These are phyloP conservation scores for Fusarium proliferatum DNA, from an alignment of 2,329 filamentous ascomycete genomes.

Conservation along the genomic window DNA sequence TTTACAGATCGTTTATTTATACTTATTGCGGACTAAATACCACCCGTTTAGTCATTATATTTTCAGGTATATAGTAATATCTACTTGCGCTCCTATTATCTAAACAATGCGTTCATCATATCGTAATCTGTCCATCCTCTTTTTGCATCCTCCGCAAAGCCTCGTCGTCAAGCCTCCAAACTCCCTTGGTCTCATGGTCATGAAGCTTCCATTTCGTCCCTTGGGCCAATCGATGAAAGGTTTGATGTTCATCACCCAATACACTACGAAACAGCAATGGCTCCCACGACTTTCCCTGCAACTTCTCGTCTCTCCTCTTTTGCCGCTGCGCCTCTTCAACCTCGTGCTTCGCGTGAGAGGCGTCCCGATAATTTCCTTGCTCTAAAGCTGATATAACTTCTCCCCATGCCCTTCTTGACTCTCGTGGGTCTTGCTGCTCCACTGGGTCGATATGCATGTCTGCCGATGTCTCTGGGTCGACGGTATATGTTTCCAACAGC, in stretches of 20 bases:
- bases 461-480: constrained; percentile 48
- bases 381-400: constrained; percentile 79
- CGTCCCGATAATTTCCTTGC: constrained; percentile 79
- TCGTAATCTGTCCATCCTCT: not conserved
- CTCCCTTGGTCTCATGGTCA: constrained; percentile 29
- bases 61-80: accelerated
- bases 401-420: constrained; percentile 83
- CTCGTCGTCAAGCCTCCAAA: constrained; percentile 32
- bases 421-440: constrained; percentile 80
- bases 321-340: constrained; percentile 86
- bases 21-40: too few species aligned
- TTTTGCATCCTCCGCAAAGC: not conserved
- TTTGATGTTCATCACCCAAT: not conserved
- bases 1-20: too few species aligned
- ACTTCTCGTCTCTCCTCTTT: constrained; percentile 75
- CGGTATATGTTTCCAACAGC: constrained; percentile 50
- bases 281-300: constrained; percentile 47
- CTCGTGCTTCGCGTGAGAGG: constrained; percentile 77
- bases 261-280: constrained; percentile 23
- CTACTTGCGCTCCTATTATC: not conserved
- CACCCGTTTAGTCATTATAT: too few species aligned
- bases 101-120: not conserved
- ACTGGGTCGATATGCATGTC: constrained; percentile 47
- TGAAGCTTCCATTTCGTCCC: constrained; percentile 21
- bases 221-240: constrained; percentile 19